Base-by-base conservation (phyloP, 495 filamentous ascomycete species). In the Trichocladium antarcticum region DNA sequence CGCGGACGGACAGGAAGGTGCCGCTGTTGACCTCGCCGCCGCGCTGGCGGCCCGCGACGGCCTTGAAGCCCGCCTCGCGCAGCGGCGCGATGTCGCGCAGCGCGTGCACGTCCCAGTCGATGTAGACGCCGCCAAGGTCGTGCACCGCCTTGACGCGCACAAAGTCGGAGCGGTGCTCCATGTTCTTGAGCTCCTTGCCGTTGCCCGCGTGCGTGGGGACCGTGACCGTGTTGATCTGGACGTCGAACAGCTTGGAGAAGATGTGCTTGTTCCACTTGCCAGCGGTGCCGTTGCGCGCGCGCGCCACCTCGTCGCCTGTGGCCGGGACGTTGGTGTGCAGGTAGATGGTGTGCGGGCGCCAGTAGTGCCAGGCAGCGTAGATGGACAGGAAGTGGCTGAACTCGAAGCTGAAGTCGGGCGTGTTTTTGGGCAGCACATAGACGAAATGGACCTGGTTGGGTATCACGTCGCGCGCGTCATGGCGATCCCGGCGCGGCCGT, bases 251-350 rank as follows among this genome's bases (percentile, higher is more conserved):
- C 6, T 47, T 0, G 32, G 24, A 43, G 43, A 56, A 24, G 37
- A 59, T 38, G 3, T 54, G 53, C 19, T 20, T 36, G 27, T 20
- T 46, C 57, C 57, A 59, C 32, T 68, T 68, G 51, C 57, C 59
- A 16, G 65, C 64, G 21, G 64, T 56, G 21, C 64, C 73, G 42
- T 74, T 69, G 68, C 74, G 71, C 31, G 63, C 70, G 39, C 70
- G 68, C 6, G 52, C 56, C 40, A 58, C 5, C 14, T 40, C 37
- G 14, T 22, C 3, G 37, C 17, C 5, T 16, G 16, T 9, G 21
- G 62, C 62, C n/a, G 41, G 50, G 2, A 50, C 56, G 48, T 73
- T 70, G 19, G 74, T 68, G 62, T 84, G 79, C 15, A 81, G 39
- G 42, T 49, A 54, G 34, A 56, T 54, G 6, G 19, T 45, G 36